A percentile compares a stretch with the other conserved stretches of the same genome.
Conservation (phyloP, 805 yeast genomes). For the Tetrapisispora pingtungensis region DNA sequence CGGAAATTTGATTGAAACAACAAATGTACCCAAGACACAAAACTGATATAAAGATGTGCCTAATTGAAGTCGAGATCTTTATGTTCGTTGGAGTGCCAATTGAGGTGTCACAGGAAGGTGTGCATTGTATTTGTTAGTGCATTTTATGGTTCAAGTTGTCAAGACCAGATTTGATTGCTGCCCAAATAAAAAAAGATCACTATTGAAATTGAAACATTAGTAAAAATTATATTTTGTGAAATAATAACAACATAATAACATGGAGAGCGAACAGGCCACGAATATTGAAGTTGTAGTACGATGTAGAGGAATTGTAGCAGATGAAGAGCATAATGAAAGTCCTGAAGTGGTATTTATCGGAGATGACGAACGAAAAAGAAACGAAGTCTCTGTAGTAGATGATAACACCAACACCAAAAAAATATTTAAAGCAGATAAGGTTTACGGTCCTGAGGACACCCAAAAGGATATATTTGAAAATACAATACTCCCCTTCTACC, state of each 20-base stretch:
- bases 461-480: slow-evolving; percentile 56
- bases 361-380: slow-evolving; percentile 24
- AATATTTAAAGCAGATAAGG: slow-evolving; percentile 64
- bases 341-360: slow-evolving; percentile 36
- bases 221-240: too few species aligned
- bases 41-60: not conserved
- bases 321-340: slow-evolving; percentile 47
- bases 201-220: too few species aligned
- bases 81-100: too few species aligned
- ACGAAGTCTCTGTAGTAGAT: slow-evolving; percentile 36
- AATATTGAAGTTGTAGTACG: slow-evolving; percentile 55
- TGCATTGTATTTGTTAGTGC: too few species aligned
- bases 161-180: too few species aligned
- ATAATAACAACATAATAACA: too few species aligned
- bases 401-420: slow-evolving; percentile 35
- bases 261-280: slow-evolving; percentile 22
- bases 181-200: too few species aligned
- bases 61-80: too few species aligned
- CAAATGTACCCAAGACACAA: too few species aligned
- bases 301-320: slow-evolving; percentile 48
- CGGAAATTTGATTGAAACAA: too few species aligned
- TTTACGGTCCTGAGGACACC: slow-evolving; percentile 71
- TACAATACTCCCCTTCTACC: slow-evolving; percentile 52
- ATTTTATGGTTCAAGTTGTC: too few species aligned
- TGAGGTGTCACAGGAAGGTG: too few species aligned